A percentile compares a stretch with the other conserved stretches of the same genome.
These are phyloP conservation scores for Pulveroboletus sp. DNA, from an alignment of 768 basidiomycete species.

Conservation along the genomic window DNA sequence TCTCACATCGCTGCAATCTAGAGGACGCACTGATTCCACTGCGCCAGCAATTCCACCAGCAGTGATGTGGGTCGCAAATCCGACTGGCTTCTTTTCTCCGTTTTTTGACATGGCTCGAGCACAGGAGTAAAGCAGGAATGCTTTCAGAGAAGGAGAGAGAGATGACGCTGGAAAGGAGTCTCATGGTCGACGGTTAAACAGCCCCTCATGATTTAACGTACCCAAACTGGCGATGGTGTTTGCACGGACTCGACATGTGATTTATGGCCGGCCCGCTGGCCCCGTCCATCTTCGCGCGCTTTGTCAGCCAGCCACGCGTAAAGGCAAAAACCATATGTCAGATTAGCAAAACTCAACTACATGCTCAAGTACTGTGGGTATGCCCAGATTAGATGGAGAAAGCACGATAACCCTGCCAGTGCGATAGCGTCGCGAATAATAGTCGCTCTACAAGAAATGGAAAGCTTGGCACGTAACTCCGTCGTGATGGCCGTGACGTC, in stretches of 20 bases:
- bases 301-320: constrained; percentile 11
- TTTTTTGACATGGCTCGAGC: constrained; percentile 46
- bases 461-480: constrained; percentile 9
- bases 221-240: neutral
- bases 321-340: neutral
- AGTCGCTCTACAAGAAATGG: constrained; percentile 13
- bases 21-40: constrained; percentile 74
- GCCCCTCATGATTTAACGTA: constrained; percentile 20
- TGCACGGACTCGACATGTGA: constrained; percentile 29
- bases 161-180: neutral
- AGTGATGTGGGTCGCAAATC: constrained; percentile 84
- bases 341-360: constrained; percentile 2
- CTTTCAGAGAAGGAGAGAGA: neutral
- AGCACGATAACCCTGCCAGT: constrained; percentile 8
- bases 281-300: constrained; percentile 14
- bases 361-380: neutral
- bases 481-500: constrained; percentile 3
- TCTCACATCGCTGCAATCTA: neutral
- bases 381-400: constrained; percentile 5
- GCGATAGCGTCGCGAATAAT: constrained; percentile 15
- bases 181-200: neutral
- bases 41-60: constrained; percentile 94
- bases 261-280: constrained; percentile 8
- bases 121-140: neutral
- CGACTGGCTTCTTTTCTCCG: constrained; percentile 68